Base-by-base conservation (phyloP, 1,139 yeast species). In the Suhomyces bolitotheri region DNA sequence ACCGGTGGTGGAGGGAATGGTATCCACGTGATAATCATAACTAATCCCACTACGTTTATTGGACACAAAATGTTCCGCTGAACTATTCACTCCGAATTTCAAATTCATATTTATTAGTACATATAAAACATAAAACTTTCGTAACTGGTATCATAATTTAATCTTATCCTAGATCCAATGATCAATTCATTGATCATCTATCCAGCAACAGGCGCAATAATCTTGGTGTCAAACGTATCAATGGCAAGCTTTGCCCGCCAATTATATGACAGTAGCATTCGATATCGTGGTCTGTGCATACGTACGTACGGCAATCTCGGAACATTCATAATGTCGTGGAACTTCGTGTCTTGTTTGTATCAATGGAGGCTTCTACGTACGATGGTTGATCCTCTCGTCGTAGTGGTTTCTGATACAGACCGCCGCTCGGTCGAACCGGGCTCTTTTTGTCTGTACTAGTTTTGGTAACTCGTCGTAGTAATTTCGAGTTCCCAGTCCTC, bases 371-470 rank as follows among this genome's bases (percentile, higher is more conserved):
- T 30, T 10, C 22, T 22, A 24, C 34, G 38, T 39, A 38, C 47
- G 46, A 44, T 44, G 47, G 46, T 41, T 34, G 21, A 29, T 44
- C 49, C 49, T 36, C 49, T 45, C 49, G 49, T 45, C 46, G 46
- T 29, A 42, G 38, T 7, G 20, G 20, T 7, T 22, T 19, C 25
- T 21, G 36, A 16, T 34, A 34, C 22, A 13, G 29, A 2, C 28
- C 12, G 19, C 28, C 19, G 14, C 20, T 29, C 34, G 36, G 36
- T 33, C 34, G 36, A n/a, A 23, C 21, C 16, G 29, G 14, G 9
- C 13, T 21, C 22, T 33, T 28, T 9, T 7, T 20, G 6, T 25
- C 33, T 12, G 27, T 28, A 12, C 29, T 20, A 11, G 17, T 33
- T 16, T 37, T 33, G 22, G 40, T 23, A 13, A 33, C 26, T 33